Evolutionary conservation across 1,284 basidiomycete species (phyloP), one percentile per base, ranked within the genome.

Genomic region (Polyporus tsugae): DNA sequence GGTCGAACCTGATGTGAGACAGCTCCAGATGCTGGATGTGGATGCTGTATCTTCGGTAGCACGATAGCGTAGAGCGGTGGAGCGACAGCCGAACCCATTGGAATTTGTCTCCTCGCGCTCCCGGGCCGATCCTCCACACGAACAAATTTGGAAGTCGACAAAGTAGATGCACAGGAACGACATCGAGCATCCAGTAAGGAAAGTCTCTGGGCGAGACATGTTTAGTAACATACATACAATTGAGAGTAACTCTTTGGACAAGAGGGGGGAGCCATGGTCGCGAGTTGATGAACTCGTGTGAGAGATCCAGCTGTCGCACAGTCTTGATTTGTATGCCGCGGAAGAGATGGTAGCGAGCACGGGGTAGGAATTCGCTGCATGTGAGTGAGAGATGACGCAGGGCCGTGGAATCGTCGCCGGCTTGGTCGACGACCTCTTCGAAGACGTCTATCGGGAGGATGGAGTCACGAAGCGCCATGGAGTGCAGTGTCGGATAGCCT

Each of bases 61-160:
- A 53, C 6, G 52, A 53, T 29, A 53, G 52, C 29, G 52, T 13
- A 15, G 52, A 53, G 52, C 52, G 52, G 52, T 53, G 52, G 52
- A 53, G 19, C 25, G 49, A 52, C 7, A 52, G 19, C 22, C 25
- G 13, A 25, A 25, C 25, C 25, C 6, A 11, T 52, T 2, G 25
- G 1, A 15, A 10, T 6, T 9, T 11, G 29, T 52, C 49, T 29
- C 0, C 13, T n/a, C n/a, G n/a, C n/a, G n/a, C n/a, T n/a, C n/a
- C n/a, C n/a, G n/a, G n/a, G n/a, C 25, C 49, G 25, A 52, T 52
- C 49, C 29, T 52, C 49, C 49, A 52, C 25, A 15, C 4, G 25
- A 7, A 9, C 11, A 52, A 10, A 19, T 52, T 52, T 25, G 49
- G 49, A 11, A 52, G 49, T 11, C 25, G 49, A 5, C 25, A 52